Evolutionary conservation across 1,284 basidiomycete species (phyloP).

Genomic region (Psilocybe mexicana): DNA sequence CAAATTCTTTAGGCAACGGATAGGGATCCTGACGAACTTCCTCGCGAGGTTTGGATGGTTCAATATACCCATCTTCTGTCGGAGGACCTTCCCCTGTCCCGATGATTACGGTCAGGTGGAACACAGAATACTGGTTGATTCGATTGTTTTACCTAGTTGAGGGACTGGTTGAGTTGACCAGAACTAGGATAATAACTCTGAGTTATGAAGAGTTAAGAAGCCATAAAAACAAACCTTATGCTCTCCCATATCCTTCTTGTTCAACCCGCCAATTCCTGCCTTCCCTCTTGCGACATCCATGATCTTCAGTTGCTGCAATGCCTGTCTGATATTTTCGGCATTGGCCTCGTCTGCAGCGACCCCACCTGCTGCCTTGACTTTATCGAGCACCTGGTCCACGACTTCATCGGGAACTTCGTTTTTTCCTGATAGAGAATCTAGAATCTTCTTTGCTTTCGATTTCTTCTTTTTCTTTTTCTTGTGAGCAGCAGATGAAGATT

Average conservation of each 20-base stretch:
- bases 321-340: conserved; percentile 58
- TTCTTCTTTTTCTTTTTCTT: conserved; percentile 80
- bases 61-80: conserved; percentile 85
- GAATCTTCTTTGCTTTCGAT: conserved; percentile 58
- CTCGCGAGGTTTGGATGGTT: conserved; percentile 74
- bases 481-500: conserved; percentile 33
- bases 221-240: conserved; percentile 68
- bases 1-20: conserved; percentile 89
- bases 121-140: neutral
- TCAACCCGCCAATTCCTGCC: conserved; percentile 64
- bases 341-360: conserved; percentile 50
- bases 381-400: conserved; percentile 59
- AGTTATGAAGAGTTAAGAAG: neutral
- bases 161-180: conserved; percentile 97
- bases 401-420: conserved; percentile 58
- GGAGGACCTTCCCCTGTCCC: conserved; percentile 63
- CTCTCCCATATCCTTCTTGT: conserved; percentile 78
- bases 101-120: conserved; percentile 1
- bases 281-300: conserved; percentile 76
- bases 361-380: conserved; percentile 59
- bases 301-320: conserved; percentile 69
- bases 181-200: conserved; percentile 55
- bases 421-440: conserved; percentile 52
- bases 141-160: conserved; percentile 59
- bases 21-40: conserved; percentile 89